Conservation (phyloP, 2,329 filamentous ascomycete species). For the Ophiostoma quercus region DNA sequence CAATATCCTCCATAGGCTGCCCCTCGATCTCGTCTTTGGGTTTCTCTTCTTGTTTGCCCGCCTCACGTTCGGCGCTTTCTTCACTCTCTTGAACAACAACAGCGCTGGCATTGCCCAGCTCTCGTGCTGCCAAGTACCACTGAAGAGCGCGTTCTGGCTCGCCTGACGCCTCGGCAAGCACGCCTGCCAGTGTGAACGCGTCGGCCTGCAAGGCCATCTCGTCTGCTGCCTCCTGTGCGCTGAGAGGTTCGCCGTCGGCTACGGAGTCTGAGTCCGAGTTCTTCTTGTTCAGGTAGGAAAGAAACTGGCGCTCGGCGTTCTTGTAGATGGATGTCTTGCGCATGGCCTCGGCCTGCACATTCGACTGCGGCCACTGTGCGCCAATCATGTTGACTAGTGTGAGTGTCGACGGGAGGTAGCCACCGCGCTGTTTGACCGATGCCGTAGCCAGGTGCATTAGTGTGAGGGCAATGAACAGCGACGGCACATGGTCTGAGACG, state of each 20-base stretch:
- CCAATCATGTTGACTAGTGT: slow-evolving; percentile 30
- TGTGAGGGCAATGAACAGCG: slow-evolving; percentile 31
- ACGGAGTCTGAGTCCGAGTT: neutral
- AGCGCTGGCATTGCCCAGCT: slow-evolving; percentile 15
- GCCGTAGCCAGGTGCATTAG: slow-evolving; percentile 36
- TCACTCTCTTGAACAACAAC: neutral
- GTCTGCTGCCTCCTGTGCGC: neutral
- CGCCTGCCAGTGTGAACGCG: slow-evolving; percentile 37
- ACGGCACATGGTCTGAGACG: neutral
- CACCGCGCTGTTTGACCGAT: slow-evolving; percentile 25
- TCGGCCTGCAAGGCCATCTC: slow-evolving; percentile 31
- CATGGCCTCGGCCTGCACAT: slow-evolving; percentile 3
- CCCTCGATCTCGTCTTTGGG: neutral
- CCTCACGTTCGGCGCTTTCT: neutral
- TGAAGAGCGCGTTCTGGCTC: slow-evolving; percentile 31
- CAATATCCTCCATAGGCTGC: neutral
- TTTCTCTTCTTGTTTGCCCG: neutral
- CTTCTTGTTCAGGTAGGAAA: slow-evolving; percentile 26
- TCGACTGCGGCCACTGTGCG: slow-evolving; percentile 20
- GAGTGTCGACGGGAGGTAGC: slow-evolving; percentile 37
- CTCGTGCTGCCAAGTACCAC: slow-evolving; percentile 27
- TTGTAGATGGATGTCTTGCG: slow-evolving; percentile 28
- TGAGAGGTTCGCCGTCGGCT: neutral
- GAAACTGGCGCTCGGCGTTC: slow-evolving; percentile 28
- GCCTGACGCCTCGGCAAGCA: slow-evolving; percentile 28